Evolutionary conservation across 2,329 filamentous ascomycete species (phyloP).

Genomic region (Thelonectria rubi): DNA sequence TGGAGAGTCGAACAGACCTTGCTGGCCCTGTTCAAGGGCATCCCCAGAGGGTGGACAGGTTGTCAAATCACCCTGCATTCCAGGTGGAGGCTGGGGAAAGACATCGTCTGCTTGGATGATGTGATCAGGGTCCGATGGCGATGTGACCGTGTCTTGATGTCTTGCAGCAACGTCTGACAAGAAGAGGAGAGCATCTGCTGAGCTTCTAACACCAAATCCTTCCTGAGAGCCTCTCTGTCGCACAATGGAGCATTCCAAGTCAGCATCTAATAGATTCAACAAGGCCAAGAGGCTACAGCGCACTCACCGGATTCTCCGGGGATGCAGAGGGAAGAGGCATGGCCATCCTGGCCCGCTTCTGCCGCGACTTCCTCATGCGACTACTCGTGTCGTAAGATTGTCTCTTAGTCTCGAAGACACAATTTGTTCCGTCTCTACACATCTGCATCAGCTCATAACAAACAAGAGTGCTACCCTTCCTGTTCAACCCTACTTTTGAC

Average conservation of each 20-base stretch:
- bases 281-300: not conserved
- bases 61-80: not conserved
- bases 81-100: not conserved
- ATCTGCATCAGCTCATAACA: not conserved
- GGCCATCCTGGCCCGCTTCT: not conserved
- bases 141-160: not conserved
- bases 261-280: not conserved
- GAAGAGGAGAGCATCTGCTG: slow-evolving; percentile 2
- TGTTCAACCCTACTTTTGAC: not conserved
- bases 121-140: not conserved
- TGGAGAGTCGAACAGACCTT: not conserved
- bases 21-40: not conserved
- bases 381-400: slow-evolving; percentile 7
- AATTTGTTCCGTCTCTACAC: not conserved
- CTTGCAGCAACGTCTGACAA: not conserved
- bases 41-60: not conserved
- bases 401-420: not conserved
- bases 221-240: not conserved
- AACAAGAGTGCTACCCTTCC: not conserved
- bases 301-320: not conserved
- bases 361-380: not conserved
- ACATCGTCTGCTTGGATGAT: not conserved
- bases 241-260: not conserved
- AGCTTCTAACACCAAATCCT: not conserved
- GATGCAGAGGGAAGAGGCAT: not conserved